phyloP scores from a whole-genome alignment of 1,139 yeast species.

The Saccharomyces hybrid region DNA sequence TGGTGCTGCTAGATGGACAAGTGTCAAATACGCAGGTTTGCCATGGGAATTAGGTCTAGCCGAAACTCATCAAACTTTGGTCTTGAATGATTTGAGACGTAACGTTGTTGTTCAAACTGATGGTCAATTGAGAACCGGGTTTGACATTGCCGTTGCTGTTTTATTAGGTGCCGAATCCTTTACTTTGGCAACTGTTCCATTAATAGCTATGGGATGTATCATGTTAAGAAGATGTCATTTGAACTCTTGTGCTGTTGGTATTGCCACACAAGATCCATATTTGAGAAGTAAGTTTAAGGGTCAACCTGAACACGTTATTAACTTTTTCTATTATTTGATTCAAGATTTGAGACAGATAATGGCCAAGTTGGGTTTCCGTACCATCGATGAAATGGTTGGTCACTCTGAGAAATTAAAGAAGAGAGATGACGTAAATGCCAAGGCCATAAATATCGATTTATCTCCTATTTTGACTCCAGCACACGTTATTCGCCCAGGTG shows the following conservation, averaged over 20 bases:
- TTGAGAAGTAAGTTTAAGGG: conserved; percentile 88
- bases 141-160: conserved; percentile 90
- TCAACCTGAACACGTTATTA: conserved; percentile 96
- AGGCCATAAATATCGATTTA: conserved; percentile 85
- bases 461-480: conserved; percentile 95
- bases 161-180: conserved; percentile 96
- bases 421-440: conserved; percentile 80
- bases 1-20: conserved; percentile 97
- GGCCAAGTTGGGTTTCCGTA: conserved; percentile 93
- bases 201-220: conserved; percentile 95
- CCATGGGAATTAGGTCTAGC: conserved; percentile 99
- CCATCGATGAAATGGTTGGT: conserved; percentile 96
- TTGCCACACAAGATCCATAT: conserved; percentile 96
- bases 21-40: conserved; percentile 92
- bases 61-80: conserved; percentile 95
- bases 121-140: conserved; percentile 92
- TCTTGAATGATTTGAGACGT: conserved; percentile 89
- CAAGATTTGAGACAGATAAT: conserved; percentile 85
- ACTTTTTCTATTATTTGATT: conserved; percentile 90
- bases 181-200: conserved; percentile 96
- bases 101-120: conserved; percentile 93
- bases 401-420: conserved; percentile 84
- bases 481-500: conserved; percentile 95
- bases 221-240: conserved; percentile 92
- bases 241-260: conserved; percentile 95